These are phyloP conservation scores for Puccinellia tenuiflora DNA, from an alignment of 176 grass and related monocot species.

Conservation along the genomic window DNA sequence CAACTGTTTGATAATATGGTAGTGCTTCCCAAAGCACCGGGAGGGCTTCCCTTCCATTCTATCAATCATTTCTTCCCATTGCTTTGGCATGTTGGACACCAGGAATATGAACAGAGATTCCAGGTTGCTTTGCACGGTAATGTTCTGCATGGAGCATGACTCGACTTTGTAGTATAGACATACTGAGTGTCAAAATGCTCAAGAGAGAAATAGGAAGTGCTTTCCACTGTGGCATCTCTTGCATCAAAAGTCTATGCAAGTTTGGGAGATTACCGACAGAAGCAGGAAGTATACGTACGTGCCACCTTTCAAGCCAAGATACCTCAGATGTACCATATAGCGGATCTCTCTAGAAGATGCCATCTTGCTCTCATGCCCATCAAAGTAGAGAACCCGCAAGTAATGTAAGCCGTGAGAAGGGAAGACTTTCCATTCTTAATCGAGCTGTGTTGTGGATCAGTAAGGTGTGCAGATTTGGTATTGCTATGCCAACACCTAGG, in stretches of 20 bases:
- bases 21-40: not conserved
- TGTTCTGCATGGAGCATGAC: not conserved
- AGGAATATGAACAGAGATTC: not conserved
- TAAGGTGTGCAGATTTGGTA: constrained; percentile 13
- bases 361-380: constrained; percentile 6
- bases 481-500: not conserved
- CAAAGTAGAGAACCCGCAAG: not conserved
- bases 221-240: not conserved
- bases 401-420: not conserved
- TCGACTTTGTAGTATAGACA: not conserved
- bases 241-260: constrained; percentile 21
- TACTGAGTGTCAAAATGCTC: not conserved
- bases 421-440: not conserved
- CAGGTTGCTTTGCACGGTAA: not conserved
- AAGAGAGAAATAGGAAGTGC: not conserved
- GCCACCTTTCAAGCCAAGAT: constrained; percentile 10
- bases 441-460: not conserved
- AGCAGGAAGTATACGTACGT: constrained; percentile 1
- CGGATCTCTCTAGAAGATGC: not conserved
- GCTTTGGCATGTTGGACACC: not conserved
- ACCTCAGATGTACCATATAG: not conserved
- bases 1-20: not conserved
- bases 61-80: not conserved
- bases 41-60: not conserved
- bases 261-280: not conserved